Conservation (phyloP, 164 flowering plant genomes). For the Annona squamosa region DNA sequence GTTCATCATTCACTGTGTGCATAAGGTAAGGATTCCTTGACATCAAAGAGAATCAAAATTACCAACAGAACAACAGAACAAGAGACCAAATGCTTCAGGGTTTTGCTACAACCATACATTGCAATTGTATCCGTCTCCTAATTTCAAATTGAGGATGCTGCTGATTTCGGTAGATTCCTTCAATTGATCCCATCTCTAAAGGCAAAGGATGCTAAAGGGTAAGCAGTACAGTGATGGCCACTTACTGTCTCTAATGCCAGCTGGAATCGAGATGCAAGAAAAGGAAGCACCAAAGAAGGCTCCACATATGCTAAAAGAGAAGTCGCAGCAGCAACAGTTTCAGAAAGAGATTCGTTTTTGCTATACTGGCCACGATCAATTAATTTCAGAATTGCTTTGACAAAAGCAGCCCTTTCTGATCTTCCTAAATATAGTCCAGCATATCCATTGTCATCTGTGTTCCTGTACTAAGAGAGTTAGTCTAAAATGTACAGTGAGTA, state of each 20-base stretch:
- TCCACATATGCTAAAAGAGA: slow-evolving; percentile 89
- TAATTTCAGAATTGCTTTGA: slow-evolving; percentile 61
- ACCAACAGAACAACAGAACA: too few species aligned
- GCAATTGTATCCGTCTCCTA: too few species aligned
- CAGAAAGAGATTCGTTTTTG: slow-evolving; percentile 86
- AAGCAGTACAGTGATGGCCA: slow-evolving; percentile 5
- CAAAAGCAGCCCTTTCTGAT: slow-evolving; percentile 66
- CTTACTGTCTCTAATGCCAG: slow-evolving; percentile 97
- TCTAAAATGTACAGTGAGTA: slow-evolving; percentile 2
- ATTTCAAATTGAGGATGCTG: too few species aligned
- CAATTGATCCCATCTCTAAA: too few species aligned
- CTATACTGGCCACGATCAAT: slow-evolving; percentile 98
- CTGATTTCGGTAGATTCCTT: too few species aligned
- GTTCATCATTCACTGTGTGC: too few species aligned
- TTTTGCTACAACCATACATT: too few species aligned
- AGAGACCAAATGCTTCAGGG: too few species aligned
- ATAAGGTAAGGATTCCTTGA: too few species aligned
- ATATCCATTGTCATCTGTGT: slow-evolving; percentile 17
- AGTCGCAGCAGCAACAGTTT: slow-evolving; percentile 89
- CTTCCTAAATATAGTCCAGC: slow-evolving; percentile 42
- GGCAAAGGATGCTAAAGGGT: too few species aligned
- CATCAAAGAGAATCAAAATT: too few species aligned
- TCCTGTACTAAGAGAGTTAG: slow-evolving; percentile 32
- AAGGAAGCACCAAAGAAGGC: slow-evolving; percentile 85
- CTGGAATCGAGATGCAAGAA: slow-evolving; percentile 80